A percentile compares a stretch with the other conserved stretches of the same genome.
These are phyloP conservation scores for Trypanosoma scelopori DNA, from an alignment of 208 protist genomes.

Conservation along the genomic window DNA sequence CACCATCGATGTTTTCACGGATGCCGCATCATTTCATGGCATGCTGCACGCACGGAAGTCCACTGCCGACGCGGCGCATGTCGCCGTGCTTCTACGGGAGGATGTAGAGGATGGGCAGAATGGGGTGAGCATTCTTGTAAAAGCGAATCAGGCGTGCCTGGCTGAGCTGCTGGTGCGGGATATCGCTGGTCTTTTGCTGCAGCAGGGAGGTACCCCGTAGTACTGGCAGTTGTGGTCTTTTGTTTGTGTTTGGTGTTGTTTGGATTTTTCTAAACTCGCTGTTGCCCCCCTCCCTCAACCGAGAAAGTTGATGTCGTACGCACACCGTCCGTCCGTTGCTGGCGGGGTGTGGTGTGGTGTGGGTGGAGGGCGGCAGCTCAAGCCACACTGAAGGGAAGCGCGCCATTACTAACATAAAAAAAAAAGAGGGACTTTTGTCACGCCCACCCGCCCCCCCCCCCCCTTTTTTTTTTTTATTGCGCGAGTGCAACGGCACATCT, in stretches of 20 bases:
- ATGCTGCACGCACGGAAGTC: slow-evolving; percentile 61
- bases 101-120: slow-evolving; percentile 37
- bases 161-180: slow-evolving; percentile 61
- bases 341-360: background rate
- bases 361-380: slow-evolving; percentile 11
- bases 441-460: no score
- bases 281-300: no score
- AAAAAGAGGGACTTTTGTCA: no score
- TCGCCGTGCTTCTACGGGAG: slow-evolving; percentile 68
- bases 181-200: slow-evolving; percentile 35
- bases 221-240: no score
- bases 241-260: no score
- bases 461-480: background rate
- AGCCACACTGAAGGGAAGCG: slow-evolving; percentile 21
- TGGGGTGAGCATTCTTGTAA: slow-evolving; percentile 49
- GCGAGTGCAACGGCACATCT: background rate
- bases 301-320: no score
- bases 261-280: no score
- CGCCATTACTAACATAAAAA: no score
- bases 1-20: slow-evolving; percentile 70
- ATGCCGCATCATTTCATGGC: slow-evolving; percentile 61
- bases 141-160: slow-evolving; percentile 43
- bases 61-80: slow-evolving; percentile 34
- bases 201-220: background rate
- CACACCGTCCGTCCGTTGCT: background rate